A percentile compares a stretch with the other conserved stretches of the same genome.
phyloP scores from a whole-genome alignment of 2,329 filamentous ascomycete genomes.

The Rosellinia necatrix region DNA sequence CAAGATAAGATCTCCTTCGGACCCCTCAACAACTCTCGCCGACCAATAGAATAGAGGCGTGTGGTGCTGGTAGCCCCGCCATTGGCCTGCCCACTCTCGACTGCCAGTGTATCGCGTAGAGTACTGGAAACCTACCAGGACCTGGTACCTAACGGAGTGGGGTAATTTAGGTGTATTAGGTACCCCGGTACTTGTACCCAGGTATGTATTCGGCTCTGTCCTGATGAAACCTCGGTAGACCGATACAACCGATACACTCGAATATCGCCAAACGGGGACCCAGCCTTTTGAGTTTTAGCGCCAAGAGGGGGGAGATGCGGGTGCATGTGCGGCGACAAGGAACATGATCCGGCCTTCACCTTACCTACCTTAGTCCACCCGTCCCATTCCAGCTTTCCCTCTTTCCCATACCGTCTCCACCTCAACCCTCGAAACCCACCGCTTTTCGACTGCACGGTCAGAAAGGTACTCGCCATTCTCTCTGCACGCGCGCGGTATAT shows the following conservation, averaged over 20 bases:
- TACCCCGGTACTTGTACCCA: not conserved
- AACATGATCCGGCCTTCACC: too few relatives aligned
- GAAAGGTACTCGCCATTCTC: conserved; percentile 1
- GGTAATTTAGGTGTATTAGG: not conserved
- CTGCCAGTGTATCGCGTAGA: too few relatives aligned
- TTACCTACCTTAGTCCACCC: not conserved
- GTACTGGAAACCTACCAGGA: not conserved
- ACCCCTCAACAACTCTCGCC: conserved; percentile 9
- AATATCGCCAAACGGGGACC: not conserved
- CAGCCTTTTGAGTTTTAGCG: conserved; percentile 7
- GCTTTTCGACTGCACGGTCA: not conserved
- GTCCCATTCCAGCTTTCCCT: not conserved
- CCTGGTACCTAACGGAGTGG: not conserved
- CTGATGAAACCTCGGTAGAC: conserved; percentile 11
- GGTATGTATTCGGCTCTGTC: conserved; percentile 6
- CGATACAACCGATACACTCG: conserved; percentile 3
- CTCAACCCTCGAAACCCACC: not conserved
- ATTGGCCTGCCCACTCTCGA: conserved; percentile 14
- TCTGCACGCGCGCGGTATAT: not conserved
- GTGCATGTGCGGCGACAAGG: not conserved
- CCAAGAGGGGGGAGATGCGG: not conserved
- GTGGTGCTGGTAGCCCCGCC: conserved; percentile 25
- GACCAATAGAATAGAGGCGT: conserved; percentile 23
- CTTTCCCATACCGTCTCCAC: not conserved
- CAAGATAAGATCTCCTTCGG: not conserved